Conservation (phyloP, 169 alveolate genomes). For the Neospora caninum region DNA sequence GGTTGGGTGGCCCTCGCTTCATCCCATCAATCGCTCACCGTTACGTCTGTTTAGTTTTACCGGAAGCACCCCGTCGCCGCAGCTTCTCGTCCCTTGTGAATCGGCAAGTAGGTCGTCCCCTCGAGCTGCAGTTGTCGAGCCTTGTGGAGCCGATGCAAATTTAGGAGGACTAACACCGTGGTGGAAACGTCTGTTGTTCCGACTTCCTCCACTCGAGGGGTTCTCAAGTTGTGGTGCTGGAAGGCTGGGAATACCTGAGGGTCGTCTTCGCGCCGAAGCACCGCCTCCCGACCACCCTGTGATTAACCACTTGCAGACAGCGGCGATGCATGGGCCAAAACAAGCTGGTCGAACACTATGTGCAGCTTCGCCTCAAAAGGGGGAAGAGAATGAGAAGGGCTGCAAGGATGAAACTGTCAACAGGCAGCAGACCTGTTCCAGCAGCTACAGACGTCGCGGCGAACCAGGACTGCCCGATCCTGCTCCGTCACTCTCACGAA, state of each 20-base stretch:
- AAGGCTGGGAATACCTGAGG: background rate
- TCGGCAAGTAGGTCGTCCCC: background rate
- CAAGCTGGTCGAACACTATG: no score
- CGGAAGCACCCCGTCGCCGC: background rate
- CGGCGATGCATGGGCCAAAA: no score
- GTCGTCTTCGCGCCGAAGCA: no score
- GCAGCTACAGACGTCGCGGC: no score
- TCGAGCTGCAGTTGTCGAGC: background rate
- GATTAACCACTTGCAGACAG: no score
- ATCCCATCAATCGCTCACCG: background rate
- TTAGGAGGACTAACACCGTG: background rate
- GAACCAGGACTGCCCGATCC: no score
- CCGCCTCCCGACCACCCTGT: no score
- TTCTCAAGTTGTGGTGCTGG: background rate
- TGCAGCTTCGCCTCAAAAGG: no score
- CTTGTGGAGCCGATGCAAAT: background rate
- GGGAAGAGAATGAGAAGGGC: no score
- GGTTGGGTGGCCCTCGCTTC: background rate
- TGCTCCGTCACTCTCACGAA: no score
- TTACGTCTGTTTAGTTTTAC: background rate
- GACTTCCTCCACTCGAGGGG: background rate
- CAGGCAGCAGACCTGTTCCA: no score
- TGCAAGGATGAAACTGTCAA: no score
- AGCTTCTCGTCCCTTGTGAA: background rate
- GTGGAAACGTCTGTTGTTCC: background rate